Evolutionary conservation across 495 filamentous ascomycete genomes (phyloP), one percentile per base, ranked within the genome.

Genomic region (Penicillium cosmopolitanum): DNA sequence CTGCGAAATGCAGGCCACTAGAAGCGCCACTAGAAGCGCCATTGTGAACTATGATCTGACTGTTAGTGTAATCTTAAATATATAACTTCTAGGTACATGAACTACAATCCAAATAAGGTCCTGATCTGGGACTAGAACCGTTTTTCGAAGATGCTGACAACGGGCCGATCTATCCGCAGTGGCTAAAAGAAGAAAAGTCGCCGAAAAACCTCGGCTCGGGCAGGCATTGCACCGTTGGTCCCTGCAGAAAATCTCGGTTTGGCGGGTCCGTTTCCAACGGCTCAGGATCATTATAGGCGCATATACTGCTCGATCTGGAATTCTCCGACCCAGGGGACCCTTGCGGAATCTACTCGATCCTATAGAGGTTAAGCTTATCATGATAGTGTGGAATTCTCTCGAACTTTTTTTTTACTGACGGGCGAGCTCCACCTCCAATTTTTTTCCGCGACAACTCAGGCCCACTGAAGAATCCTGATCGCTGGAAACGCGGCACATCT

Each of bases 331-430:
- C 46, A 18, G 21, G 21, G 19, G 23, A 44, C 42, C 42, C 8
- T 44, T 44, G 16, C 42, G 42, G 42, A 44, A 44, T 44, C 42
- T 48, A 48, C 19, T 28, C 46, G 46, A 48, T 28, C 46, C 46
- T 48, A 48, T 48, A 48, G 19, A 23, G 15, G 23, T 48, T 48
- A 48, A 48, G 19, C 46, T 48, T 48, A 48, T 25, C 46, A 21
- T 12, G 46, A 28, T 48, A 23, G 15, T 2, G 11, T 50, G 43
- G 61, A 63, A 56, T 56, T 59, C 44, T 59, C 56, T 38, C 36
- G 36, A 38, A 38, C 15, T 2, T 38, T 38, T 38, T 38, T 56
- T 60, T 28, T 54, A 51, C 23, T 44, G 58, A 58, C 38, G n/a
- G 16, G 31, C 23, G 16, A n/a, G 43, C 58, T 50, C 60, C 55